Percentiles rank a stretch among this genome's conserved stretches.
These are phyloP conservation scores for Nakataea oryzae DNA, from an alignment of 2,329 filamentous ascomycete genomes.

Conservation along the genomic window DNA sequence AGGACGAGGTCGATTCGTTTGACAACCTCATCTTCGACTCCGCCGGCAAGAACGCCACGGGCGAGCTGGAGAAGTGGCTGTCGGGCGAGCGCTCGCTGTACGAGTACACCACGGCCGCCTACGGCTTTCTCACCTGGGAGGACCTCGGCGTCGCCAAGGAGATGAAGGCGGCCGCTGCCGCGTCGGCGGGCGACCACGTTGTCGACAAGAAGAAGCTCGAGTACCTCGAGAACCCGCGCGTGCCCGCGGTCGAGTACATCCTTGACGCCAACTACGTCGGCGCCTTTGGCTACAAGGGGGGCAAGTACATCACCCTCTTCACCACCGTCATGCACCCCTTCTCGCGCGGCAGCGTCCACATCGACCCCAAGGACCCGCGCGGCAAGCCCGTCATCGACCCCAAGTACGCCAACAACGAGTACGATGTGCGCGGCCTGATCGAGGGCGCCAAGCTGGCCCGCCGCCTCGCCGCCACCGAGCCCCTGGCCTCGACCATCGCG, in stretches of 20 bases:
- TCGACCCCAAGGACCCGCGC: constrained; percentile 24
- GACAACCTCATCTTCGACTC: neutral
- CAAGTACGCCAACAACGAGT: constrained; percentile 18
- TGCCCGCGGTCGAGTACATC: constrained; percentile 26
- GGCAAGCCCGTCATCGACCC: constrained; percentile 18
- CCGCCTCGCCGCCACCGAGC: constrained; percentile 19
- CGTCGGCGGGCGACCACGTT: constrained; percentile 5
- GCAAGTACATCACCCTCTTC: constrained; percentile 17
- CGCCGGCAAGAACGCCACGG: neutral
- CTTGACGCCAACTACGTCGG: neutral
- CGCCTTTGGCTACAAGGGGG: constrained; percentile 8
- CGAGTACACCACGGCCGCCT: neutral
- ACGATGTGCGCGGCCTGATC: constrained; percentile 16
- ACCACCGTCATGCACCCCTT: constrained; percentile 19
- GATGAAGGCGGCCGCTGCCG: neutral
- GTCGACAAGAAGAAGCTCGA: neutral
- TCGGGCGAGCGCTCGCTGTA: neutral
- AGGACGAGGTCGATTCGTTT: constrained; percentile 5
- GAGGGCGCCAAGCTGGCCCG: constrained; percentile 18
- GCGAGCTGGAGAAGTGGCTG: neutral
- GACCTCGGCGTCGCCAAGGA: neutral
- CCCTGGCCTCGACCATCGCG: constrained; percentile 18
- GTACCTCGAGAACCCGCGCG: constrained; percentile 25
- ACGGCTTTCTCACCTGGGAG: neutral
- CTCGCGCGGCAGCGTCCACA: constrained; percentile 20